Evolutionary conservation across 192 early-diverging fungal species (phyloP).

Genomic region (Podochytrium sp.): DNA sequence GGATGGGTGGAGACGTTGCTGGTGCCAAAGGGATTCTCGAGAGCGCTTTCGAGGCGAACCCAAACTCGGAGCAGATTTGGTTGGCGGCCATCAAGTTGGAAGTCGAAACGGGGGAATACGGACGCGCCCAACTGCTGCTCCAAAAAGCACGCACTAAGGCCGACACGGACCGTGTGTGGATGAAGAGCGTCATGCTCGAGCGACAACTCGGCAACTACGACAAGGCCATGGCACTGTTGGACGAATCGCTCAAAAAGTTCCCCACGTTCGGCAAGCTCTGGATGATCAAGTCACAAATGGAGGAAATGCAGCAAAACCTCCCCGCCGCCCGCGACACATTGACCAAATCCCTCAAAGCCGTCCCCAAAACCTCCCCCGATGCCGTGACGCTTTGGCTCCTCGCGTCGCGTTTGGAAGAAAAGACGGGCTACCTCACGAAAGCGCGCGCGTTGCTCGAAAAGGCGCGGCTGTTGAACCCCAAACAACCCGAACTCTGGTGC

Average conservation of each 20-base stretch:
- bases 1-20: conserved; percentile 79
- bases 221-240: conserved; percentile 69
- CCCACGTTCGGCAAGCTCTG: conserved; percentile 86
- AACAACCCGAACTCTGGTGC: conserved; percentile 80
- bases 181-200: conserved; percentile 90
- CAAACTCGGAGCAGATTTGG: conserved; percentile 90
- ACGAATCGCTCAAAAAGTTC: conserved; percentile 69
- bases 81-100: conserved; percentile 96
- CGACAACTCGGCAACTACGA: conserved; percentile 70
- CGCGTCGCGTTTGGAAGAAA: conserved; percentile 80
- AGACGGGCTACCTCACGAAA: conserved; percentile 63
- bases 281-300: conserved; percentile 90
- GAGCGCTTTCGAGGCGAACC: conserved; percentile 88
- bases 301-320: conserved; percentile 63
- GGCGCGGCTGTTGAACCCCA: conserved; percentile 83
- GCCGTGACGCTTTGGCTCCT: conserved; percentile 79
- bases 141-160: conserved; percentile 74
- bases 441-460: conserved; percentile 85
- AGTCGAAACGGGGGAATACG: conserved; percentile 81
- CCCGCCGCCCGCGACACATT: conserved; percentile 73
- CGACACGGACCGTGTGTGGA: conserved; percentile 87
- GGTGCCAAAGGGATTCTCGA: conserved; percentile 84
- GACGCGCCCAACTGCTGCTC: conserved; percentile 76
- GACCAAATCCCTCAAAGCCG: conserved; percentile 71
- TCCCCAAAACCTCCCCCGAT: conserved; percentile 61